Conservation (phyloP, 371 early-diverging fungal species). For the Circinella minor region DNA sequence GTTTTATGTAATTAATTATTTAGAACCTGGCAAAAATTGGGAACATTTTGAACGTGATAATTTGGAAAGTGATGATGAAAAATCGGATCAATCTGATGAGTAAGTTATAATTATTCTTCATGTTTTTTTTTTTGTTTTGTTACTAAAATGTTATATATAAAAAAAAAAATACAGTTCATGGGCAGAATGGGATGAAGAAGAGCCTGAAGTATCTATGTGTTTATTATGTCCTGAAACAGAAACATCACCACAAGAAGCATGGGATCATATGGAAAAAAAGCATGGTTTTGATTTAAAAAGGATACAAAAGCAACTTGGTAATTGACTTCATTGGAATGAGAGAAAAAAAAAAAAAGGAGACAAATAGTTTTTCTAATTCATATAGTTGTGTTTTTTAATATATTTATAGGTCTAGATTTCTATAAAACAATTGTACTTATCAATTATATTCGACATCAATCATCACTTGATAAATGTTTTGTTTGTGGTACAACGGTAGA, state of each 20-base stretch:
- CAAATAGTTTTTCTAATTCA: neutral
- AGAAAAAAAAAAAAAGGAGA: neutral
- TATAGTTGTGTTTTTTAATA: neutral
- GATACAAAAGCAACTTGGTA: slow-evolving; percentile 58
- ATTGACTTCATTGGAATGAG: neutral
- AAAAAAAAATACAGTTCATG: slow-evolving; percentile 49
- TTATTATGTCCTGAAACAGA: slow-evolving; percentile 76
- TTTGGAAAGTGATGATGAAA: slow-evolving; percentile 80
- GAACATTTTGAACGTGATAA: slow-evolving; percentile 83
- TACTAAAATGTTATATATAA: neutral
- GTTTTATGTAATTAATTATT: slow-evolving; percentile 95
- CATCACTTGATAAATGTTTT: slow-evolving; percentile 72
- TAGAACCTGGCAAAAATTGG: slow-evolving; percentile 93
- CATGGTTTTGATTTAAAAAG: slow-evolving; percentile 80
- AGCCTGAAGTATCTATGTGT: slow-evolving; percentile 70
- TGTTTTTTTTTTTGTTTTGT: neutral
- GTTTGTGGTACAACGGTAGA: slow-evolving; percentile 66
- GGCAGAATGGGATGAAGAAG: slow-evolving; percentile 87
- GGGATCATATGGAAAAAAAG: slow-evolving; percentile 72
- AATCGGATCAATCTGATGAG: slow-evolving; percentile 49
- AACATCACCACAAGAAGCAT: slow-evolving; percentile 64
- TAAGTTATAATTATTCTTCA: slow-evolving; percentile 33
- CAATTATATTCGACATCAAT: slow-evolving; percentile 86
- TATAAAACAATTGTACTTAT: slow-evolving; percentile 85
- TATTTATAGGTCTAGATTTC: slow-evolving; percentile 69